Conservation (phyloP, 352 stramenopile species). For the Phytophthora hibernalis region DNA sequence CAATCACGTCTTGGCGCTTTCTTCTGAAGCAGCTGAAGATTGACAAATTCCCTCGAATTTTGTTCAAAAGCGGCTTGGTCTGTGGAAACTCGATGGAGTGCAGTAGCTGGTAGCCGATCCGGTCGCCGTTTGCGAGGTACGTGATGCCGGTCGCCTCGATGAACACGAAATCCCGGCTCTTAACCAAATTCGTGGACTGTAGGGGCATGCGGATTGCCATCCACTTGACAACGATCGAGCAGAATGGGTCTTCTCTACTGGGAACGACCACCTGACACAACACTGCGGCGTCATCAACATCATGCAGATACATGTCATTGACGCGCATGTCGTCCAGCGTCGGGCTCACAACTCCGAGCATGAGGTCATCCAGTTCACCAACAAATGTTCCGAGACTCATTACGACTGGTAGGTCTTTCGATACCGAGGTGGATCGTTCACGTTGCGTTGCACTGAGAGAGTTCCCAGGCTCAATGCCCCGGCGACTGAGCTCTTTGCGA, state of each 20-base stretch:
- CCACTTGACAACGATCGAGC: conserved; percentile 43
- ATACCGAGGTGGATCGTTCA: conserved; percentile 8
- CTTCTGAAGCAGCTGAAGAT: conserved; percentile 53
- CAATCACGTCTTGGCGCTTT: conserved; percentile 39
- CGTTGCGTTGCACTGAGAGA: conserved; percentile 17
- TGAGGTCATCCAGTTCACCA: conserved; percentile 39
- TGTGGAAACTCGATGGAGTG: conserved; percentile 51
- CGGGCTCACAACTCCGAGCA: conserved; percentile 40
- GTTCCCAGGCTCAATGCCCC: conserved; percentile 15
- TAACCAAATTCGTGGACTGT: conserved; percentile 26
- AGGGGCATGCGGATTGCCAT: conserved; percentile 37
- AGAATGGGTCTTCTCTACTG: conserved; percentile 35
- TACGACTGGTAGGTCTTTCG: conserved; percentile 26
- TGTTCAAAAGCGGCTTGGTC: conserved; percentile 39
- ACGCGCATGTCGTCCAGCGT: conserved; percentile 39
- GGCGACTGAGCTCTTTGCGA: conserved; percentile 21
- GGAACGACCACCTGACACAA: conserved; percentile 27
- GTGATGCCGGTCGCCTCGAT: conserved; percentile 42
- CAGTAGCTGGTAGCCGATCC: conserved; percentile 45
- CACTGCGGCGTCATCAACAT: conserved; percentile 28
- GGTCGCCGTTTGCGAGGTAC: conserved; percentile 31
- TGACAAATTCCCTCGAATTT: conserved; percentile 47
- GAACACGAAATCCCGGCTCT: conserved; percentile 41
- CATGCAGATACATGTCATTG: conserved; percentile 32
- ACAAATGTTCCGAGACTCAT: conserved; percentile 35